Conservation (phyloP, 2,329 filamentous ascomycete species). For the Pseudogymnoascus sp. region DNA sequence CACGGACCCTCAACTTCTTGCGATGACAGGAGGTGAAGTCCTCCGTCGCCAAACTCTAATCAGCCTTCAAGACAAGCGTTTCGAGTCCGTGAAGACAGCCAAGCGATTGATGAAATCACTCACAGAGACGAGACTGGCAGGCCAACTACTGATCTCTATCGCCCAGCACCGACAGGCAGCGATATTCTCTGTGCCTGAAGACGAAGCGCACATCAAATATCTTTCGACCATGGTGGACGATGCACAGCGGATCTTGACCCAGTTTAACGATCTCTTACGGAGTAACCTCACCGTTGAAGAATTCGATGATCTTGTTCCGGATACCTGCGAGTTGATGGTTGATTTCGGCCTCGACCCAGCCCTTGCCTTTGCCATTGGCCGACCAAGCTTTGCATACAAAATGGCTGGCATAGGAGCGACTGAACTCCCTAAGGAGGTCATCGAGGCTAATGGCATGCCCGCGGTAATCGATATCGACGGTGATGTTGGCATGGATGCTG, state of each 20-base stretch:
- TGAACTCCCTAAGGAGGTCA: constrained; percentile 16
- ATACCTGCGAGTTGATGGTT: constrained; percentile 61
- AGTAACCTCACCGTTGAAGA: constrained; percentile 66
- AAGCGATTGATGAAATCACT: constrained; percentile 73
- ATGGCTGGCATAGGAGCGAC: constrained; percentile 32
- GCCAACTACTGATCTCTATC: constrained; percentile 78
- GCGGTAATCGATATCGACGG: constrained; percentile 42
- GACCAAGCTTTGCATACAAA: constrained; percentile 62
- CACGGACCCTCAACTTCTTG: constrained; percentile 77
- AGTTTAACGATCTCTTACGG: constrained; percentile 83
- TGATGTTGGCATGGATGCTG: constrained; percentile 43
- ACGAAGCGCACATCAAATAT: constrained; percentile 76
- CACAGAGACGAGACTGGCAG: constrained; percentile 66
- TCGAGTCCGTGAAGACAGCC: constrained; percentile 64
- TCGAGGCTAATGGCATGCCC: neutral
- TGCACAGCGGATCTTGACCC: constrained; percentile 72
- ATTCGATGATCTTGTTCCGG: constrained; percentile 71
- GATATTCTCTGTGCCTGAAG: constrained; percentile 62
- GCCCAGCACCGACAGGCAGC: constrained; percentile 86
- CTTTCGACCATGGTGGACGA: constrained; percentile 84
- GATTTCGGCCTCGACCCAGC: constrained; percentile 73
- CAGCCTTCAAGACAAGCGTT: constrained; percentile 71
- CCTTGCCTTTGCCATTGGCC: constrained; percentile 76
- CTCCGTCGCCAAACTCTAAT: constrained; percentile 74
- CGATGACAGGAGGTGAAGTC: constrained; percentile 77